Evolutionary conservation across 139 green algal species (phyloP), one percentile per base, ranked within the genome.

Genomic region (Cymbomonas tetramitiformis): DNA sequence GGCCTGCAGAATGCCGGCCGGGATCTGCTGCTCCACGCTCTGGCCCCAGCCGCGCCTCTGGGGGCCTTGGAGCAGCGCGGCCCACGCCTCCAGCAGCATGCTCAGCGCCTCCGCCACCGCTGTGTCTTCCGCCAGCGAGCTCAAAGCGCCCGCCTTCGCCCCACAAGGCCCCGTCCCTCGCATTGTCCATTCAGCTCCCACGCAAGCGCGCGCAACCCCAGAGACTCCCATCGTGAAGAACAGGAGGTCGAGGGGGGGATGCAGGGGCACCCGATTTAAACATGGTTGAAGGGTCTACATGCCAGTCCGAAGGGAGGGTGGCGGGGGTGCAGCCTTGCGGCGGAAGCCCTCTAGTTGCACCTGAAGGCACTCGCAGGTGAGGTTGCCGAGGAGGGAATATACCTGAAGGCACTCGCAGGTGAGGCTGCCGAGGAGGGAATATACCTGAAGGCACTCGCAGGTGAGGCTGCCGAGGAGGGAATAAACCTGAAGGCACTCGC

Each of bases 81-180:
- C 28, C 55, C 55, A 64, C 29, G 54, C 18, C 25, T 56, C 54
- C 30, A 70, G 43, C 19, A 64, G 55, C 30, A 61, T 36, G 6
- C 52, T 30, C 31, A 69, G 34, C 10, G n/a, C n/a, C 2, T 46
- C 33, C 12, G 44, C 51, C 2, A 57, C n/a, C 3, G 10, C n/a
- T 6, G 21, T 30, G 30, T 46, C 61, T 15, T 67, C 48, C 49
- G 61, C 40, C 0, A 56, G 44, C 4, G 43, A 24, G 0, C 41
- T 48, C 30, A 80, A 54, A 24, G 65, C 74, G 24, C 36, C 59
- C 2, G 30, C 15, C 7, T 54, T 26, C 25, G n/a, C n/a, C n/a
- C n/a, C n/a, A n/a, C n/a, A n/a, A n/a, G n/a, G n/a, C n/a, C n/a
- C n/a, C n/a, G n/a, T n/a, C n/a, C n/a, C n/a, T n/a, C n/a, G n/a